Base-by-base conservation (phyloP, 306 rosid genomes). In the Quillaja saponaria region DNA sequence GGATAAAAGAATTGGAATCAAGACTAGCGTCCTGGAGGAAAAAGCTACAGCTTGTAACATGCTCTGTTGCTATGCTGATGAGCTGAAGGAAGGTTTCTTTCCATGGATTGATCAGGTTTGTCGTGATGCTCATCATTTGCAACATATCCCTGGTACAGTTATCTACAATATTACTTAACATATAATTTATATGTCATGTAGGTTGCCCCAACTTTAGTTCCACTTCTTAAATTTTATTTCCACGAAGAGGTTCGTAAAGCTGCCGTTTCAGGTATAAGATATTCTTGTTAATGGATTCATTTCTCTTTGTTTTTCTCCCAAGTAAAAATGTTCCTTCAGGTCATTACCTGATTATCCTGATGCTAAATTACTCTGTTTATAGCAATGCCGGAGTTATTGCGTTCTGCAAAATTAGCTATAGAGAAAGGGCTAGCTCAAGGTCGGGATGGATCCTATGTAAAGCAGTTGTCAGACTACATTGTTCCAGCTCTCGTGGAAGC, bases 31-130 rank as follows among this genome's bases (percentile, higher is more conserved):
- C 47, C 81, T 92, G 63, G 99, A 92, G 77, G 99, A 92, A 78
- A 92, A 92, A 72, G 99, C 99, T 74, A 92, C 99, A 2, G 99
- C 99, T 65, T 92, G 99, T 76, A 92, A 92, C 77, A 92, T 92
- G 99, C 78, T 92, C 35, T 92, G 99, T 80, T 92, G 99, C 79
- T 92, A 92, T 76, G 99, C 99, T 35, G 99, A 92, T 74, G 99
- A 92, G 77, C 63, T 92, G 76, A 92, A 92, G 76, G 99, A 92
- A 81, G 99, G 99, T 40, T 92, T 92, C 82, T 92, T 84, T 74
- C 99, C 96, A 6, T 92, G 99, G 99, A 92, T 92, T 76, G 99
- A 92, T 78, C 99, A 92, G 96, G 99, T 94, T 63, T 52, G 53
- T 68, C 64, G 49, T 40, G 14, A 38, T 64, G 33, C 21, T 13